A percentile compares a stretch with the other conserved stretches of the same genome.
phyloP scores from a whole-genome alignment of 768 basidiomycete species.

The Pisolithus orientalis region DNA sequence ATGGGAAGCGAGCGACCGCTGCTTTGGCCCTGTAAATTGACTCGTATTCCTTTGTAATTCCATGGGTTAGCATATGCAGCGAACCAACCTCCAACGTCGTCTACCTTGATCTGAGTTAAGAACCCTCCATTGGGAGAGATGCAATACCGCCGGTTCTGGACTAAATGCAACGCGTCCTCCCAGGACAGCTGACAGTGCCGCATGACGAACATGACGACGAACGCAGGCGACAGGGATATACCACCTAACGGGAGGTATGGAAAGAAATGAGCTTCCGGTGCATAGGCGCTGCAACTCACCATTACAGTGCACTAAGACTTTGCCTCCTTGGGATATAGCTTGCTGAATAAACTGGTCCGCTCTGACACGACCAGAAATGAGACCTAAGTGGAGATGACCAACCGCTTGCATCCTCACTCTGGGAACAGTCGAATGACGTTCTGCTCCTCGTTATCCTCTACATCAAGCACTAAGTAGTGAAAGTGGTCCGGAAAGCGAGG shows the following conservation, averaged over 20 bases:
- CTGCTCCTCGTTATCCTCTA: conserved; percentile 91
- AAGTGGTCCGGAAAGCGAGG: conserved; percentile 81
- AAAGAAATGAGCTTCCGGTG: neutral
- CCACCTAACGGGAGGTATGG: conserved; percentile 46
- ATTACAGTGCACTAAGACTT: conserved; percentile 86
- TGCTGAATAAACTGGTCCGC: conserved; percentile 72
- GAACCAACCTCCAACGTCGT: conserved; percentile 6
- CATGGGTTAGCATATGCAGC: neutral
- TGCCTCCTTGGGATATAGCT: conserved; percentile 53
- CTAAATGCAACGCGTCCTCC: conserved; percentile 85
- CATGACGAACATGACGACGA: conserved; percentile 94
- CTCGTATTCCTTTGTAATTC: conserved; percentile 69
- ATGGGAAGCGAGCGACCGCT: conserved; percentile 58
- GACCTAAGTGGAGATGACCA: neutral
- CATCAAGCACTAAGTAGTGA: conserved; percentile 73
- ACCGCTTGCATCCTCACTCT: conserved; percentile 38
- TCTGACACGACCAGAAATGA: conserved; percentile 29
- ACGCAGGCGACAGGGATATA: conserved; percentile 81
- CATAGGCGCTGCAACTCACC: conserved; percentile 37
- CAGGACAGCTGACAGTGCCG: conserved; percentile 72
- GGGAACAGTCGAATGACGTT: conserved; percentile 91
- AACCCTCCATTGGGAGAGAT: conserved; percentile 92
- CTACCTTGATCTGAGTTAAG: conserved; percentile 84
- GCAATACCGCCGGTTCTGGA: conserved; percentile 89
- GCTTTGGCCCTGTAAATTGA: conserved; percentile 80